Conservation (phyloP, 2,329 filamentous ascomycete genomes). For the Neopestalotiopsis clavispora region DNA sequence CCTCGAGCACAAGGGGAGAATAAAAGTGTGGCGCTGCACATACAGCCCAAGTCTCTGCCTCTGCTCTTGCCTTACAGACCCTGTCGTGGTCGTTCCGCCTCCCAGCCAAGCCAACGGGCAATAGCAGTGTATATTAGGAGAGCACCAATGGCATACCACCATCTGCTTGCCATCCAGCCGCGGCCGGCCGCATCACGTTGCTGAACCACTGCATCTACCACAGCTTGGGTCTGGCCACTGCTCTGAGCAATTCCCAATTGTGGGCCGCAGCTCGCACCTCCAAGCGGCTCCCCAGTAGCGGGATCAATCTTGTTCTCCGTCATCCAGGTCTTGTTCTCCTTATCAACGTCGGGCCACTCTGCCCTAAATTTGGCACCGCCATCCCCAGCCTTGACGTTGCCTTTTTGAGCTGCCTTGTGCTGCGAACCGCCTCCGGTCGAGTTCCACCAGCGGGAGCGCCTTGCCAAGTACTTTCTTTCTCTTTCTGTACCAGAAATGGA, state of each 20-base stretch:
- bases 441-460: conserved; percentile 92
- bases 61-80: neutral
- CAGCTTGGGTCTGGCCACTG: conserved; percentile 67
- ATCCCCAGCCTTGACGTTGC: conserved; percentile 89
- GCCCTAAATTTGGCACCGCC: conserved; percentile 87
- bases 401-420: conserved; percentile 62
- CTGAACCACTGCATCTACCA: conserved; percentile 79
- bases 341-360: conserved; percentile 89
- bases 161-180: conserved; percentile 83
- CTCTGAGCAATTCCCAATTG: conserved; percentile 66
- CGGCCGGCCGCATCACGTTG: conserved; percentile 76
- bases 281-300: conserved; percentile 71
- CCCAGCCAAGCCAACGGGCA: conserved; percentile 69
- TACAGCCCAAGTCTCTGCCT: neutral
- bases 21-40: neutral
- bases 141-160: conserved; percentile 70
- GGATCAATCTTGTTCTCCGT: conserved; percentile 79
- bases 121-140: conserved; percentile 86
- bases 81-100: conserved; percentile 13
- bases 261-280: conserved; percentile 52
- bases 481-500: conserved; percentile 77
- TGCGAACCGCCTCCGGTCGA: conserved; percentile 86
- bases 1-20: no score
- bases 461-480: conserved; percentile 80
- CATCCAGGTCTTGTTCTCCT: conserved; percentile 93